Conservation (phyloP, 768 basidiomycete species). For the Phylloporus sp. region DNA sequence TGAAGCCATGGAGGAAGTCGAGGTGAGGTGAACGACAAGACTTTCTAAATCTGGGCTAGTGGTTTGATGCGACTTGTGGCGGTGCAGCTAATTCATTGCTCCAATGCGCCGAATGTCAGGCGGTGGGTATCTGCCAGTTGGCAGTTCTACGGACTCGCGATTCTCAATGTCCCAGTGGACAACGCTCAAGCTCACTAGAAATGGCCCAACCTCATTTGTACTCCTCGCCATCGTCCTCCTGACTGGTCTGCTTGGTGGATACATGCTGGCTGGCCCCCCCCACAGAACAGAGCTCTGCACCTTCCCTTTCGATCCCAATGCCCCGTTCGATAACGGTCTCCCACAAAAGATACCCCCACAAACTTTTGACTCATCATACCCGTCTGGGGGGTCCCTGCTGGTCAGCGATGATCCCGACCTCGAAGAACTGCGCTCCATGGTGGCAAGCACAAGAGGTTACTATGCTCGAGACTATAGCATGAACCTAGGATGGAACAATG, state of each 20-base stretch:
- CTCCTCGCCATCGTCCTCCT: conserved; percentile 22
- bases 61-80: neutral
- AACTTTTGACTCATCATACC: neutral
- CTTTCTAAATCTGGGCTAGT: neutral
- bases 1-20: neutral
- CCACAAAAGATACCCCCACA: neutral
- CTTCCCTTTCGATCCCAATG: conserved; percentile 13
- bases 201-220: conserved; percentile 9
- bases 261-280: conserved; percentile 17
- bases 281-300: conserved; percentile 16
- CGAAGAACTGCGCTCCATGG: conserved; percentile 32
- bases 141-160: conserved; percentile 6
- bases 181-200: conserved; percentile 15
- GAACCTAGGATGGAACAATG: conserved; percentile 48
- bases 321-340: neutral
- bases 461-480: conserved; percentile 44
- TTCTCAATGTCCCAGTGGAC: conserved; percentile 4
- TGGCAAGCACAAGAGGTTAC: conserved; percentile 39
- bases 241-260: conserved; percentile 25
- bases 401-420: conserved; percentile 25
- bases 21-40: neutral
- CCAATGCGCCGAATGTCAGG: conserved; percentile 7
- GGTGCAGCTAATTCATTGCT: neutral
- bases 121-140: conserved; percentile 23
- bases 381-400: conserved; percentile 6